Evolutionary conservation across 2,329 filamentous ascomycete genomes (phyloP).

Genomic region (Penicillium verrucosum): DNA sequence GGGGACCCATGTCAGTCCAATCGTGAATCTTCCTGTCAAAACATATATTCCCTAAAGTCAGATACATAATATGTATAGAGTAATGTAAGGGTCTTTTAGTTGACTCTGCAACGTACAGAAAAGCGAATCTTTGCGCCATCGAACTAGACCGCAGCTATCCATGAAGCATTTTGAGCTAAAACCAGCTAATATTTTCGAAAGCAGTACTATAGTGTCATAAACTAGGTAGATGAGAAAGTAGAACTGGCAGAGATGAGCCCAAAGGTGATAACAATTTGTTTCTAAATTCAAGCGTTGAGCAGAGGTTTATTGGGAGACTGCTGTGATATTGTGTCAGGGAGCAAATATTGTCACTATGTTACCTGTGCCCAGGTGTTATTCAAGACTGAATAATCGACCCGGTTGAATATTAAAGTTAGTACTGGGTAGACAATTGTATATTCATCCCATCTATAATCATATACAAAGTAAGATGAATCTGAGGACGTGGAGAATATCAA

Average conservation of each 20-base stretch:
- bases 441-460: not conserved
- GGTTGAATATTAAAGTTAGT: not conserved
- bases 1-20: not conserved
- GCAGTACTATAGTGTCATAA: not conserved
- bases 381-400: not conserved
- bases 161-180: not conserved
- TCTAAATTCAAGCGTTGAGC: not conserved
- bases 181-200: not conserved
- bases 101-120: not conserved
- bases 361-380: not conserved
- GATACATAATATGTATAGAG: not conserved
- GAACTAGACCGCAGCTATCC: not conserved
- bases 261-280: not conserved
- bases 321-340: not conserved
- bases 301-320: not conserved
- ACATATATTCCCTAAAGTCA: not conserved
- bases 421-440: not conserved
- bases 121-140: not conserved
- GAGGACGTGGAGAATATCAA: slow-evolving; percentile 7
- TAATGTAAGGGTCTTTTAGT: not conserved
- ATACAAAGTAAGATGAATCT: not conserved
- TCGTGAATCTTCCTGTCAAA: not conserved
- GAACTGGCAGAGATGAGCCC: too few relatives aligned
- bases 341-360: not conserved
- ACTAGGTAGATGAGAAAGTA: not conserved